A percentile compares a stretch with the other conserved stretches of the same genome.
Evolutionary conservation across 2,329 filamentous ascomycete species (phyloP).

Genomic region (Cladosporium sp.): DNA sequence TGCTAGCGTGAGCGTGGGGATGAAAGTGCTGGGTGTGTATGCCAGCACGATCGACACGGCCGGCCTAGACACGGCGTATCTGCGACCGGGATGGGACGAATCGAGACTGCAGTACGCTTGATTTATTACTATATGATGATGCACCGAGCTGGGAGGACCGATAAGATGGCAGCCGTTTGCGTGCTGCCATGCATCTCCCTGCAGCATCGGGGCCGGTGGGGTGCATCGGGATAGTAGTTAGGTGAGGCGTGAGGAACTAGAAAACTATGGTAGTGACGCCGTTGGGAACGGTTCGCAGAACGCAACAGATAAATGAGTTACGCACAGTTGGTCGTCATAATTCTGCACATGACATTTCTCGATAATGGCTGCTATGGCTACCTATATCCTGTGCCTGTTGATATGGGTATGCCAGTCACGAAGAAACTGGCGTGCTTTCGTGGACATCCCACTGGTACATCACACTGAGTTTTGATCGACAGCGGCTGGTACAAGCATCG

Average conservation of each 20-base stretch:
- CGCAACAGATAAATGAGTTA: too few species aligned
- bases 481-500: too few species aligned
- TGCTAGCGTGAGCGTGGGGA: conserved; percentile 25
- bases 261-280: background rate
- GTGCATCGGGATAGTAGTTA: background rate
- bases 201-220: background rate
- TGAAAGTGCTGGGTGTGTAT: conserved; percentile 15
- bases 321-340: too few species aligned
- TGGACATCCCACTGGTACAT: too few species aligned
- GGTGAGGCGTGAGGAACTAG: background rate
- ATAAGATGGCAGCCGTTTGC: background rate
- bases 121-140: background rate
- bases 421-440: too few species aligned
- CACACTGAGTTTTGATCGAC: too few species aligned
- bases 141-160: too few species aligned
- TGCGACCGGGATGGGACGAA: conserved; percentile 49
- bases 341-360: too few species aligned
- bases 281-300: too few species aligned
- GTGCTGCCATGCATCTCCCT: conserved; percentile 3
- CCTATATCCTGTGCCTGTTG: too few species aligned
- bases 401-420: too few species aligned
- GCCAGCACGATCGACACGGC: conserved; percentile 49
- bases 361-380: too few species aligned
- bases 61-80: conserved; percentile 43
- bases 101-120: conserved; percentile 8